These are phyloP conservation scores for Apiospora arundinis DNA, from an alignment of 2,329 filamentous ascomycete species.

Conservation along the genomic window DNA sequence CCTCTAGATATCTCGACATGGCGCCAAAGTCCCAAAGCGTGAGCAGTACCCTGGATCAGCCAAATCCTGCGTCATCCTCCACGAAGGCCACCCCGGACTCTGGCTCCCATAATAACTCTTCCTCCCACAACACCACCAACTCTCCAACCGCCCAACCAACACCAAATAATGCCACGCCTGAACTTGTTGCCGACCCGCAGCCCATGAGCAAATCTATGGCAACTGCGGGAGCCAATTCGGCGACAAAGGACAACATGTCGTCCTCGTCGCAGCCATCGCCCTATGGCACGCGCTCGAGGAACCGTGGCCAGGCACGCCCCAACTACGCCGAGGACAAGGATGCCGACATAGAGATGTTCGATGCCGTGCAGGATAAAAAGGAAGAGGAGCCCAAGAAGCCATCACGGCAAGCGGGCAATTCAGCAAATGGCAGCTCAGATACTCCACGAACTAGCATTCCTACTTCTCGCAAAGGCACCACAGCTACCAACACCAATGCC, in stretches of 20 bases:
- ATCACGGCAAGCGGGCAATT: constrained; percentile 52
- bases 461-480: constrained; percentile 48
- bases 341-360: constrained; percentile 84
- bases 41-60: constrained; percentile 42
- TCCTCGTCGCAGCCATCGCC: constrained; percentile 56
- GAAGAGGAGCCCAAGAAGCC: constrained; percentile 65
- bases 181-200: constrained; percentile 46
- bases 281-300: constrained; percentile 96
- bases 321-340: constrained; percentile 98
- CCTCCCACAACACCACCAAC: constrained; percentile 39
- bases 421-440: constrained; percentile 40
- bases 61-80: constrained; percentile 43
- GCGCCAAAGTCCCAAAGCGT: constrained; percentile 39
- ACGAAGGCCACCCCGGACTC: constrained; percentile 39
- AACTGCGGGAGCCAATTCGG: constrained; percentile 49
- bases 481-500: constrained; percentile 14
- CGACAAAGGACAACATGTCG: constrained; percentile 56
- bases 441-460: constrained; percentile 37
- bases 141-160: constrained; percentile 32
- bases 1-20: constrained; percentile 44
- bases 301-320: constrained; percentile 79
- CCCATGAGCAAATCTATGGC: constrained; percentile 56
- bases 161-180: constrained; percentile 35
- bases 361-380: constrained; percentile 65
- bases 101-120: constrained; percentile 38